phyloP scores from a whole-genome alignment of 257 asterid species.

The Capsicum chinense region DNA sequence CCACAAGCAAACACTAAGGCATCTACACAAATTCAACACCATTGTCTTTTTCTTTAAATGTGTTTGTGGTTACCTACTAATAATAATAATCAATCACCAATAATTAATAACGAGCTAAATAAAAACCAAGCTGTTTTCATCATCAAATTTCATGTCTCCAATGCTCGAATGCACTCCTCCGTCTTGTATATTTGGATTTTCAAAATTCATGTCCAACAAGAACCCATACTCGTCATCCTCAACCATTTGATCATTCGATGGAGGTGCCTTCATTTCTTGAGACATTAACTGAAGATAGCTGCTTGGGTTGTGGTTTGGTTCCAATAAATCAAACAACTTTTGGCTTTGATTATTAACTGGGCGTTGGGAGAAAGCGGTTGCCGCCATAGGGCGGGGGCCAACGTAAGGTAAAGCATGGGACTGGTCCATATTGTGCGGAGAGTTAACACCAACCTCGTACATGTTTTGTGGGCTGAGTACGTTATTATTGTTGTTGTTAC shows the following conservation, averaged over 20 bases:
- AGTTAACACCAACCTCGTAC: constrained; percentile 32
- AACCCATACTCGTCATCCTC: constrained; percentile 46
- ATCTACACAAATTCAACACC: background rate
- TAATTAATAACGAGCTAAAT: constrained; percentile 32
- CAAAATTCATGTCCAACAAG: constrained; percentile 45
- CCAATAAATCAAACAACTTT: constrained; percentile 40
- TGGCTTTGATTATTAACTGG: constrained; percentile 32
- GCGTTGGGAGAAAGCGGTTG: constrained; percentile 33
- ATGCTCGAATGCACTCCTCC: constrained; percentile 31
- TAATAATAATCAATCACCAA: constrained; percentile 8
- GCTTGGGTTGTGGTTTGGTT: constrained; percentile 23
- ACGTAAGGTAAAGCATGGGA: constrained; percentile 5
- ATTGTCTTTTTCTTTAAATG: background rate
- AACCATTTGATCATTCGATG: constrained; percentile 28
- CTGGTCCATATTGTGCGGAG: constrained; percentile 36
- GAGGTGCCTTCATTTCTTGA: constrained; percentile 31
- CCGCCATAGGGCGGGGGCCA: constrained; percentile 37
- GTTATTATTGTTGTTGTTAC: constrained; percentile 21
- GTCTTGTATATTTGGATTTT: constrained; percentile 32
- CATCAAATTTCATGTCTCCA: constrained; percentile 44
- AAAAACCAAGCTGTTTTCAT: constrained; percentile 48
- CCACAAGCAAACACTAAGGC: constrained; percentile 21
- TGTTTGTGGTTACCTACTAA: background rate
- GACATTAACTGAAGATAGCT: constrained; percentile 33
- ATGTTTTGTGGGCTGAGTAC: constrained; percentile 31